Evolutionary conservation across 495 filamentous ascomycete species (phyloP).

Genomic region (Cercophora scortea): DNA sequence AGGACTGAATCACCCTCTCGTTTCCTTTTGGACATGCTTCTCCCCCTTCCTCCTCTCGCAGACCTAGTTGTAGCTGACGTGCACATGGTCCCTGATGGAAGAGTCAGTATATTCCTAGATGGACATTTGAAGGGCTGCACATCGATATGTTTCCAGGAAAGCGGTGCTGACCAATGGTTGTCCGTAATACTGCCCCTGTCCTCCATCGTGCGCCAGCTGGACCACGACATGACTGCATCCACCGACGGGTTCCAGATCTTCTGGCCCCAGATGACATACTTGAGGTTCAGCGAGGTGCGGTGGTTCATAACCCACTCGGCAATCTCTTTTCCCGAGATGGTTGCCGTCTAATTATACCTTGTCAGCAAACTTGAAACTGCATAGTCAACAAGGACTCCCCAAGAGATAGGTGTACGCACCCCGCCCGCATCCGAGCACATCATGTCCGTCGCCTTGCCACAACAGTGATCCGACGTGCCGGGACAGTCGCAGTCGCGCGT

Average conservation of each 20-base stretch:
- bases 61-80: conserved; percentile 17
- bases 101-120: neutral
- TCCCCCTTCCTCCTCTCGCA: no score
- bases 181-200: conserved; percentile 27
- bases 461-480: conserved; percentile 30
- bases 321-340: conserved; percentile 25
- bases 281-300: conserved; percentile 26
- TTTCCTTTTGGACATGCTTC: no score
- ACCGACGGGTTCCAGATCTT: conserved; percentile 30
- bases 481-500: conserved; percentile 23
- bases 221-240: conserved; percentile 29
- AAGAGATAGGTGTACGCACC: no score
- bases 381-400: neutral
- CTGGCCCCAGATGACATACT: conserved; percentile 44
- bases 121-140: neutral
- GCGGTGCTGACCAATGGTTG: conserved; percentile 31
- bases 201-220: conserved; percentile 32
- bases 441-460: conserved; percentile 33
- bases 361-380: neutral
- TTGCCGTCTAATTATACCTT: conserved; percentile 2
- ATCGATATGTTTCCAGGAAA: neutral
- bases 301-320: conserved; percentile 43
- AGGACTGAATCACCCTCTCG: no score
- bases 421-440: conserved; percentile 35
- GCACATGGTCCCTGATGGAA: conserved; percentile 17